A percentile compares a stretch with the other conserved stretches of the same genome.
Conservation (phyloP, 805 yeast species). For the Pichia californica region DNA sequence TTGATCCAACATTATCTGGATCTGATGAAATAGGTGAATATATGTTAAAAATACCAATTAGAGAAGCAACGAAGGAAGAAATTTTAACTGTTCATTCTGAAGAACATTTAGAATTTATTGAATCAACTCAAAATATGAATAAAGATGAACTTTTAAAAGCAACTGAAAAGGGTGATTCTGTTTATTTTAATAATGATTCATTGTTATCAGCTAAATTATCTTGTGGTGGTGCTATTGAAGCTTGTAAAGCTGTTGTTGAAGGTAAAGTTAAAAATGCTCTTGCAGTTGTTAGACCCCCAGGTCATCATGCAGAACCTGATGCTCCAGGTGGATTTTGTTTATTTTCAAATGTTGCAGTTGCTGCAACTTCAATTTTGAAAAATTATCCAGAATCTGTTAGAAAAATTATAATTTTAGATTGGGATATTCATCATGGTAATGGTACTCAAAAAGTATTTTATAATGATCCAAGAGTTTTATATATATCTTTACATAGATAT, state of each 20-base stretch:
- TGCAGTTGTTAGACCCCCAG: conserved; percentile 97
- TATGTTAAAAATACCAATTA: conserved; percentile 83
- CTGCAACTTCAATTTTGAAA: conserved; percentile 78
- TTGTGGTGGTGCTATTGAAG: conserved; percentile 97
- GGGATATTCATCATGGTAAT: conserved; percentile 99
- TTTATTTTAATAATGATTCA: conserved; percentile 90
- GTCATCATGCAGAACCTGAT: conserved; percentile 98
- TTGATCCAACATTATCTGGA: conserved; percentile 69
- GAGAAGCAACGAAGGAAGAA: conserved; percentile 86
- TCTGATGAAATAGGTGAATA: conserved; percentile 71
- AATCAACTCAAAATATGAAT: conserved; percentile 69
- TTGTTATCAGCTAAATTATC: conserved; percentile 79
- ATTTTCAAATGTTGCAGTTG: conserved; percentile 95
- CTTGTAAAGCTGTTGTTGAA: conserved; percentile 91
- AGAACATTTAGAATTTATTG: conserved; percentile 70
- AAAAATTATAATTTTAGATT: conserved; percentile 77
- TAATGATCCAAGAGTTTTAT: conserved; percentile 84
- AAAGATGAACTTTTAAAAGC: conserved; percentile 70
- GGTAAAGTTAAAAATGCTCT: conserved; percentile 85
- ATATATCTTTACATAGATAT: conserved; percentile 86
- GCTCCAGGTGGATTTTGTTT: conserved; percentile 96
- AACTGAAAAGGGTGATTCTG: conserved; percentile 90
- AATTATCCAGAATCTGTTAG: conserved; percentile 85
- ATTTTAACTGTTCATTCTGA: conserved; percentile 79
- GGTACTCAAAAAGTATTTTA: conserved; percentile 94